A percentile compares a stretch with the other conserved stretches of the same genome.
Evolutionary conservation across 2,329 filamentous ascomycete species (phyloP).

Genomic region (Sordariomycetes sp.): DNA sequence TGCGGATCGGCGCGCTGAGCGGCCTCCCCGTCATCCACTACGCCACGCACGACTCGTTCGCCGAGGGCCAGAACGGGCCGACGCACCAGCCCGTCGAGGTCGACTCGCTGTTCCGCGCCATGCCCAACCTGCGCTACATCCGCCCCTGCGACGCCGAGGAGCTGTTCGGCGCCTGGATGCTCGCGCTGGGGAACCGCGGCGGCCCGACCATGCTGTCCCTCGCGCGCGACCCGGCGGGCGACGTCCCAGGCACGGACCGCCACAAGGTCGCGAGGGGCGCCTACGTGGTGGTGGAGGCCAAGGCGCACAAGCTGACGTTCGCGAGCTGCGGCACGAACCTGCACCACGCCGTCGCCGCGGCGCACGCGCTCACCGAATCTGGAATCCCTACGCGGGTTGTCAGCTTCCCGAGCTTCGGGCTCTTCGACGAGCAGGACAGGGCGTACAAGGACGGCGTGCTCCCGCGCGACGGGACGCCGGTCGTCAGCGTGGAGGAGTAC

Average conservation of each 20-base stretch:
- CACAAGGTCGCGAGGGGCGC: constrained; percentile 89
- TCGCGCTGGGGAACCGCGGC: constrained; percentile 78
- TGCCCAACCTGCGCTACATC: constrained; percentile 99
- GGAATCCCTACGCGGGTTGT: constrained; percentile 82
- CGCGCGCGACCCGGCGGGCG: constrained; percentile 95
- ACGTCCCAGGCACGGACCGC: constrained; percentile 87
- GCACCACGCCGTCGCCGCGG: constrained; percentile 81
- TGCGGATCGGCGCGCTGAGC: constrained; percentile 87
- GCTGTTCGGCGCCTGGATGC: constrained; percentile 95
- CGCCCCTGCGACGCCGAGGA: constrained; percentile 97
- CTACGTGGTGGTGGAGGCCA: constrained; percentile 77
- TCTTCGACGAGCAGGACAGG: constrained; percentile 89
- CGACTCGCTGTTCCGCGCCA: constrained; percentile 92
- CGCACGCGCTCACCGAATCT: constrained; percentile 83
- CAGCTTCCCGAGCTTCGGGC: constrained; percentile 92
- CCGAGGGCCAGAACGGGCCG: constrained; percentile 95
- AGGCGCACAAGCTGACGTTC: constrained; percentile 77
- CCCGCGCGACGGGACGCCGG: constrained; percentile 76
- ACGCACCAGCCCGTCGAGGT: constrained; percentile 99
- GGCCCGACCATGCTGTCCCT: constrained; percentile 90
- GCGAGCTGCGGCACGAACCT: constrained; percentile 96
- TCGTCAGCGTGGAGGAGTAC: constrained; percentile 92
- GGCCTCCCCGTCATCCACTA: constrained; percentile 89
- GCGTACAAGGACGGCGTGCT: constrained; percentile 89
- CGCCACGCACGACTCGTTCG: constrained; percentile 97